Conservation (phyloP, 2,329 filamentous ascomycete genomes). For the Cercospora sp. region DNA sequence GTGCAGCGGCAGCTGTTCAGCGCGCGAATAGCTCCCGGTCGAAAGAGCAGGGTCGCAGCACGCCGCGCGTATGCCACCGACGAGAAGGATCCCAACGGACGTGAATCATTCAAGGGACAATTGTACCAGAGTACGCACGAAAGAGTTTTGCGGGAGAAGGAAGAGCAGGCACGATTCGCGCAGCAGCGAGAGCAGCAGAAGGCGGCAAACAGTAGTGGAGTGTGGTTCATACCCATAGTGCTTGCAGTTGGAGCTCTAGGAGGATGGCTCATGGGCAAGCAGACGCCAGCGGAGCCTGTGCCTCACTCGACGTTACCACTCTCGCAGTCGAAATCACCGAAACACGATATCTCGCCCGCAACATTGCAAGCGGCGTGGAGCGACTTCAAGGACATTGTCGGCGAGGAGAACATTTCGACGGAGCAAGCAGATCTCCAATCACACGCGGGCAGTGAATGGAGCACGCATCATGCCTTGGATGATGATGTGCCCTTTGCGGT, state of each 20-base stretch:
- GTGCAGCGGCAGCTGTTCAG: conserved; percentile 24
- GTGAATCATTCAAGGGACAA: conserved; percentile 58
- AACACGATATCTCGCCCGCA: conserved; percentile 57
- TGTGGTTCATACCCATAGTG: conserved; percentile 42
- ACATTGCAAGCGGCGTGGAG: conserved; percentile 66
- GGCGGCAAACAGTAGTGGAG: conserved; percentile 30
- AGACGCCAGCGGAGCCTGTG: conserved; percentile 47
- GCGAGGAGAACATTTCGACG: conserved; percentile 64
- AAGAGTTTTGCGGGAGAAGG: conserved; percentile 59
- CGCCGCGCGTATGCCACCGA: conserved; percentile 42
- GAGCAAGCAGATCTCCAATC: conserved; percentile 54
- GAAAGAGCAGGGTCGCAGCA: conserved; percentile 14
- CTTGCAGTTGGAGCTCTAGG: conserved; percentile 52
- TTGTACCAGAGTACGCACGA: conserved; percentile 62
- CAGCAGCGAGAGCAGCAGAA: conserved; percentile 38
- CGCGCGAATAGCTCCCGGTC: conserved; percentile 14
- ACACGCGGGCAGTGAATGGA: conserved; percentile 65
- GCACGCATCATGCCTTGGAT: conserved; percentile 50
- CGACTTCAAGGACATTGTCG: conserved; percentile 62
- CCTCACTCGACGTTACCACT: conserved; percentile 60
- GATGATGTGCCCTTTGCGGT: conserved; percentile 59
- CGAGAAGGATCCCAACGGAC: conserved; percentile 41
- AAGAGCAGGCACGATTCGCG: conserved; percentile 55
- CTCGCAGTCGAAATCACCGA: conserved; percentile 47
- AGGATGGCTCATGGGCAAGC: conserved; percentile 58